These are phyloP conservation scores for Rubia tinctorum DNA, from an alignment of 305 asterid species.

Conservation along the genomic window DNA sequence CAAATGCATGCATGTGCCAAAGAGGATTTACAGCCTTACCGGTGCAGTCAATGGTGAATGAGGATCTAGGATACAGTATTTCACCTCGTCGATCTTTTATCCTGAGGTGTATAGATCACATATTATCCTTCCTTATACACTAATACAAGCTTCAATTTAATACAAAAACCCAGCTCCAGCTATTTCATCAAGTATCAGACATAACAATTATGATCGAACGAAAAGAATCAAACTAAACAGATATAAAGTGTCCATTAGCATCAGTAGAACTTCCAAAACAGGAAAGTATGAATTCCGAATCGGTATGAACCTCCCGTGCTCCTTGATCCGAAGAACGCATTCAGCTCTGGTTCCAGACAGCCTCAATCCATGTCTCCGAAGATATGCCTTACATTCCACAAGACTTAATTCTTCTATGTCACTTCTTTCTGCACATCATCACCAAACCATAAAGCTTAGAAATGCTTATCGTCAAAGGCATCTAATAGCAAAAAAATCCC, in stretches of 20 bases:
- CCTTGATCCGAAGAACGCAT: conserved; percentile 56
- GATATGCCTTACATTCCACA: conserved; percentile 52
- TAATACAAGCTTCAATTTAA: background rate
- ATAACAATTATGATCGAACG: background rate
- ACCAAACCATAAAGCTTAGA: background rate
- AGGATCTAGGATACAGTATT: conserved; percentile 56
- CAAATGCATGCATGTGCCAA: conserved; percentile 3
- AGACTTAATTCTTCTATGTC: conserved; percentile 40
- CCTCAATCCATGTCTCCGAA: conserved; percentile 56
- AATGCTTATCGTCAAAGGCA: background rate
- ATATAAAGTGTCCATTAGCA: background rate
- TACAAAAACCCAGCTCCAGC: background rate
- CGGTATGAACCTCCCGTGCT: conserved; percentile 50
- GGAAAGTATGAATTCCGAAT: background rate
- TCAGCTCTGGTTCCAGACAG: conserved; percentile 60
- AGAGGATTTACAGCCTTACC: conserved; percentile 29
- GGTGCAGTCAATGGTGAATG: conserved; percentile 67
- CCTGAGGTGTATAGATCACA: conserved; percentile 37
- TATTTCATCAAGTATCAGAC: background rate
- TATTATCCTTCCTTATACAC: background rate
- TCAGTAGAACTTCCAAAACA: background rate
- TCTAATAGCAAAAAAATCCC: background rate
- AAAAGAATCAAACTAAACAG: background rate
- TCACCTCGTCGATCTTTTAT: conserved; percentile 61
- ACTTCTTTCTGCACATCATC: conserved; percentile 26